Evolutionary conservation across 1,139 yeast genomes (phyloP), one percentile per base, ranked within the genome.

Genomic region (Yamadazyma trypodendri): DNA sequence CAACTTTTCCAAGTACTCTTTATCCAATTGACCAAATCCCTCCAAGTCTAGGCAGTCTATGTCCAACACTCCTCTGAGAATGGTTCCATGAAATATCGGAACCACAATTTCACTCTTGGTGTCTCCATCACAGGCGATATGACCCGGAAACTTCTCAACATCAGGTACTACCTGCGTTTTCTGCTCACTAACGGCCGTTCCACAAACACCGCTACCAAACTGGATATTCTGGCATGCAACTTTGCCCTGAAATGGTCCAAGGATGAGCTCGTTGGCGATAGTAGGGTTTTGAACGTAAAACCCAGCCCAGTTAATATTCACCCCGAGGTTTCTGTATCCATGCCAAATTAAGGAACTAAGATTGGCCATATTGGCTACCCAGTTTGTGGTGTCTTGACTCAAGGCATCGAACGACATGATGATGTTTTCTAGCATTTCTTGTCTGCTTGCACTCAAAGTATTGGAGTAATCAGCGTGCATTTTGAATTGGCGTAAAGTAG

Each of bases 181-280:
- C 40, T 61, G 58, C 0, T 67, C 49, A 0, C 56, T 45, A 0
- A 95, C 96, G 2, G 96, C 95, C 1, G 77, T 67, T 6, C 98
- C 97, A 63, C 97, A 92, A 0, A 92, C 97, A 7, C 98, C 98
- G 41, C 65, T 72, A 4, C 96, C 97, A 40, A 84, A 65, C 40
- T 66, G 56, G 41, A 92, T 92, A 14, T 65, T 60, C 60, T 92
- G 97, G 55, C 98, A 92, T 0, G 97, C 97, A 3, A 92, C 97
- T 58, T 88, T 88, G 1, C 98, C 98, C 59, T 88, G 96, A 58
- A 92, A 92, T 7, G 98, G 98, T 0, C 95, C 98, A 32, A 92
- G 68, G 23, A 87, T 72, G 38, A 92, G 67, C 50, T 74, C 78
- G 0, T 56, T 46, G n/a, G 55, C 55, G 8, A 49, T 50, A 6